Evolutionary conservation across 176 grass and related monocot species (phyloP).

Genomic region (Avena eriantha): DNA sequence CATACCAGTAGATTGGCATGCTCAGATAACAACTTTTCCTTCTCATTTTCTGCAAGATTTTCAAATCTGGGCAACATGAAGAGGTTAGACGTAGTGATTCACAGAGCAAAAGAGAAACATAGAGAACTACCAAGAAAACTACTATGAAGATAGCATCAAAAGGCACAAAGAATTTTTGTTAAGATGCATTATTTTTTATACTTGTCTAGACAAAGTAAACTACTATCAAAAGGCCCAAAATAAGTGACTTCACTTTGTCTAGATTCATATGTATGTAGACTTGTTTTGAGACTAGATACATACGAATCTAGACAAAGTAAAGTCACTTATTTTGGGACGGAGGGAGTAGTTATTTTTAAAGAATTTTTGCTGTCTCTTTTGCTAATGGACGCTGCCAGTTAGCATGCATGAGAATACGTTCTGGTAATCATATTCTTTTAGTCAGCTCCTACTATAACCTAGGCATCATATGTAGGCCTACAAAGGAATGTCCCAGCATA

Average conservation of each 20-base stretch:
- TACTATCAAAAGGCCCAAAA: too few species aligned
- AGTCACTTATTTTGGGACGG: too few species aligned
- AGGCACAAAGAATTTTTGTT: too few species aligned
- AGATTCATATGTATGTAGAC: too few species aligned
- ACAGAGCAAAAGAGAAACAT: neutral
- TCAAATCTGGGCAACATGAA: slow-evolving; percentile 67
- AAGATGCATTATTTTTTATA: too few species aligned
- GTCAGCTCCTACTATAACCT: neutral
- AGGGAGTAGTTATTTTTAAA: neutral
- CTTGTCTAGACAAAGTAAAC: too few species aligned
- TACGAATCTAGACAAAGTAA: too few species aligned
- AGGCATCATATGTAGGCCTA: neutral
- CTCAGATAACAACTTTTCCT: slow-evolving; percentile 60
- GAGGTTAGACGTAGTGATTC: slow-evolving; percentile 11
- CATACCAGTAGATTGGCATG: slow-evolving; percentile 60
- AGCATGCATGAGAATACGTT: neutral
- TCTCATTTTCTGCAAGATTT: slow-evolving; percentile 48
- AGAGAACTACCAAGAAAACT: slow-evolving; percentile 22
- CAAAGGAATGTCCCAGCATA: neutral
- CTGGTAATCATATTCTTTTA: neutral
- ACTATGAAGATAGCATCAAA: neutral
- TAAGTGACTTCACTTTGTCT: too few species aligned
- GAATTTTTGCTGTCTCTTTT: neutral
- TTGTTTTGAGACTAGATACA: too few species aligned
- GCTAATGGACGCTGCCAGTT: neutral